These are phyloP conservation scores for Gynostemma pentaphyllum DNA, from an alignment of 306 rosid genomes.

Conservation along the genomic window DNA sequence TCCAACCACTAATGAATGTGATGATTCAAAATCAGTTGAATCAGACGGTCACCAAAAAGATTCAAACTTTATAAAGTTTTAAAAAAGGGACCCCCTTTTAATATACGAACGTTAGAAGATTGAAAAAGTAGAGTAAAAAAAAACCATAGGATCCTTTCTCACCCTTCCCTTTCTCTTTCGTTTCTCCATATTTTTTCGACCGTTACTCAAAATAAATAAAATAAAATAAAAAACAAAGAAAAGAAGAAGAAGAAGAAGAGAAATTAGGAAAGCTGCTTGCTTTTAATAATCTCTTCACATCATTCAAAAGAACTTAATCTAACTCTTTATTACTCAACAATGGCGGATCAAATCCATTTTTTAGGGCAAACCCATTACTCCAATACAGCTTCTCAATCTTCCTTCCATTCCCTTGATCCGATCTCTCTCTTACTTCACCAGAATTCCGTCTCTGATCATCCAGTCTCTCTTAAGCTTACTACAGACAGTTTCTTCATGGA, in stretches of 20 bases:
- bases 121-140: background rate
- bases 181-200: conserved; percentile 2
- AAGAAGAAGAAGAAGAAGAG: background rate
- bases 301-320: background rate
- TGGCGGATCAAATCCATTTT: conserved; percentile 35
- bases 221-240: no score
- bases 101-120: background rate
- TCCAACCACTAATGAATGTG: background rate
- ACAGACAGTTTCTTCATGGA: conserved; percentile 37
- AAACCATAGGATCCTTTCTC: conserved; percentile 1
- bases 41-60: background rate
- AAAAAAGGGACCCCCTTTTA: background rate
- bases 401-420: conserved; percentile 57
- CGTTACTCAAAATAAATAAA: no score
- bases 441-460: conserved; percentile 24
- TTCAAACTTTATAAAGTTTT: background rate
- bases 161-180: background rate
- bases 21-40: background rate
- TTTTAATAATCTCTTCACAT: background rate
- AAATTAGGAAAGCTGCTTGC: no score
- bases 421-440: conserved; percentile 50
- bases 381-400: no score
- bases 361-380: conserved; percentile 22
- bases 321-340: conserved; percentile 8
- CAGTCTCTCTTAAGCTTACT: conserved; percentile 30